Evolutionary conservation across 2,329 filamentous ascomycete genomes (phyloP).

Genomic region (Scortechinia acanthostroma): DNA sequence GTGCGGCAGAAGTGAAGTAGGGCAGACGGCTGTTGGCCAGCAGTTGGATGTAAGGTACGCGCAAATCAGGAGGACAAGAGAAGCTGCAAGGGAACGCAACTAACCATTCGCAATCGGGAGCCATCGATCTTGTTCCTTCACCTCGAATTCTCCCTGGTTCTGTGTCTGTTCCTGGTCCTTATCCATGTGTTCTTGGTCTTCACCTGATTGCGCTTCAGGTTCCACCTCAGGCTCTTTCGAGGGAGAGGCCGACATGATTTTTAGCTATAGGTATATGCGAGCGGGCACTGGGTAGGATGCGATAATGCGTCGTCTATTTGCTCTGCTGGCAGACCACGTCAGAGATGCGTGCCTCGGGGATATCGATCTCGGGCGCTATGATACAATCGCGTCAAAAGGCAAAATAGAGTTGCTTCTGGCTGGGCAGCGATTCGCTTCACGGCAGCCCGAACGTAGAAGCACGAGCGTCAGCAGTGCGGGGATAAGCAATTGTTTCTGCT

Average conservation of each 20-base stretch:
- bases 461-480: not conserved
- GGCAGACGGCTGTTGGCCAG: not conserved
- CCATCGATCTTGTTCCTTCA: constrained; percentile 99
- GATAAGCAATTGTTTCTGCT: not conserved
- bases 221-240: constrained; percentile 1
- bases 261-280: not conserved
- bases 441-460: not conserved
- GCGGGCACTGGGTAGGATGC: not conserved
- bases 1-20: too few species aligned
- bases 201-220: not conserved
- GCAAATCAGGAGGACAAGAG: constrained; percentile 37
- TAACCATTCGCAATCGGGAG: constrained; percentile 99
- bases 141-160: constrained; percentile 80
- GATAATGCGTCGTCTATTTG: too few species aligned
- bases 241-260: constrained; percentile 1
- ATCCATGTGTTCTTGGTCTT: not conserved
- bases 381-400: not conserved
- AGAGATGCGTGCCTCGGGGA: not conserved
- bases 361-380: not conserved
- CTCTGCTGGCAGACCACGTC: constrained; percentile 2
- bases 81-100: constrained; percentile 37
- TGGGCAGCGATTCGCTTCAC: constrained; percentile 2
- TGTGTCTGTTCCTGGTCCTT: not conserved
- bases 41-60: constrained; percentile 28
- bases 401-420: not conserved